These are phyloP conservation scores for Phytopythium chamaehyphon DNA, from an alignment of 352 stramenopile genomes.

Conservation along the genomic window DNA sequence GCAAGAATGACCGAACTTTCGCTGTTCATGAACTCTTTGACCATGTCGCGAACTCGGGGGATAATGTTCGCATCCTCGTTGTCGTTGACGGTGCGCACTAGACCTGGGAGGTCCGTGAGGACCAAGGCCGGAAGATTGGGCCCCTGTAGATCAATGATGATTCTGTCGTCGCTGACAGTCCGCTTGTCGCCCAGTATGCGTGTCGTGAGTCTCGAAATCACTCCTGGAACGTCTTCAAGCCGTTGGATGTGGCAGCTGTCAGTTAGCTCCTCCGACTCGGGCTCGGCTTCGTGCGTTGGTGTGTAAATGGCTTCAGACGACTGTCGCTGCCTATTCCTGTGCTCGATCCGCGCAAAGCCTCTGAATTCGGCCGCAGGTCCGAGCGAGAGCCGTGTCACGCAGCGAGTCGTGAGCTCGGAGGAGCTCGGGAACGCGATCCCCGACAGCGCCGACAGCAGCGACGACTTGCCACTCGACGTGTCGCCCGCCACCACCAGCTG, in stretches of 20 bases:
- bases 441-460: slow-evolving; percentile 75
- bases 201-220: slow-evolving; percentile 42
- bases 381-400: slow-evolving; percentile 73
- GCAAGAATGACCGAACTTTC: slow-evolving; percentile 77
- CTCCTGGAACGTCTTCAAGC: slow-evolving; percentile 32
- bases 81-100: slow-evolving; percentile 63
- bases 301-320: slow-evolving; percentile 9
- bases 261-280: slow-evolving; percentile 11
- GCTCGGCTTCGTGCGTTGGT: slow-evolving; percentile 6
- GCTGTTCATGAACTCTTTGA: slow-evolving; percentile 64
- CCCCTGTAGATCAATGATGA: slow-evolving; percentile 61
- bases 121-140: slow-evolving; percentile 69
- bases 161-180: slow-evolving; percentile 68
- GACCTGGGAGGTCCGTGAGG: slow-evolving; percentile 75
- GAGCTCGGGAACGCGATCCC: slow-evolving; percentile 77
- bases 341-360: slow-evolving; percentile 62
- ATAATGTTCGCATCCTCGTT: slow-evolving; percentile 70
- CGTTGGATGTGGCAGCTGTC: slow-evolving; percentile 20
- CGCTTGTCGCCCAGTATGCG: slow-evolving; percentile 62
- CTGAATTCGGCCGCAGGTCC: slow-evolving; percentile 23
- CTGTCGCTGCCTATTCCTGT: slow-evolving; percentile 19
- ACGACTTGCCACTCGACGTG: slow-evolving; percentile 87
- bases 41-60: slow-evolving; percentile 53
- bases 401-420: slow-evolving; percentile 74
- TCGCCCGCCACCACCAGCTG: slow-evolving; percentile 90